phyloP scores from a whole-genome alignment of 805 yeast species.

The Candida pseudoglaebosa region DNA sequence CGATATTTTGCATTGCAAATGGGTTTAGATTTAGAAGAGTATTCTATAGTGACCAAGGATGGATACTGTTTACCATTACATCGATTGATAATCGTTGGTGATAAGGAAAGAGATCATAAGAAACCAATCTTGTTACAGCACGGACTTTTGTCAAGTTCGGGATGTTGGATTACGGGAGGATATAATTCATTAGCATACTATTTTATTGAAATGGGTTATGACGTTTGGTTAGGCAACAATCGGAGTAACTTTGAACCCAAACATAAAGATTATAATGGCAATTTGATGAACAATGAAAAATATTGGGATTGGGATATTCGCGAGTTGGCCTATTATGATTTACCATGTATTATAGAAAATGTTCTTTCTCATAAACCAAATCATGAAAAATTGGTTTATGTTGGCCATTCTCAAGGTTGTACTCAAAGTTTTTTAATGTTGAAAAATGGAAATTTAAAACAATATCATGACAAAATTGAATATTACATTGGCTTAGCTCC shows the following conservation, averaged over 20 bases:
- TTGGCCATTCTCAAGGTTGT: constrained; percentile 93
- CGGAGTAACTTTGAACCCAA: constrained; percentile 79
- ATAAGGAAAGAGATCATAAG: constrained; percentile 24
- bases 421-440: constrained; percentile 76
- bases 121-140: constrained; percentile 77
- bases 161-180: constrained; percentile 83
- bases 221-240: constrained; percentile 90
- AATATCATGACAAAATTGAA: constrained; percentile 52
- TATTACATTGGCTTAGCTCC: constrained; percentile 81
- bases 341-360: constrained; percentile 66
- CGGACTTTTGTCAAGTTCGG: constrained; percentile 85
- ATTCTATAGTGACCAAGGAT: constrained; percentile 67
- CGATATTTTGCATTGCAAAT: constrained; percentile 63
- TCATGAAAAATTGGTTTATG: constrained; percentile 50
- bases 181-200: constrained; percentile 66
- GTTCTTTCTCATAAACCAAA: constrained; percentile 44
- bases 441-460: constrained; percentile 32
- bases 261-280: constrained; percentile 41
- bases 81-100: constrained; percentile 52
- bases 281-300: constrained; percentile 36
- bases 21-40: constrained; percentile 56
- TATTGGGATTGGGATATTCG: constrained; percentile 94
- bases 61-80: constrained; percentile 71
- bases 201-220: constrained; percentile 56
- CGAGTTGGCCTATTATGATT: constrained; percentile 77